A percentile compares a stretch with the other conserved stretches of the same genome.
Conservation (phyloP, 2,329 filamentous ascomycete genomes). For the Colletotrichum melonis region DNA sequence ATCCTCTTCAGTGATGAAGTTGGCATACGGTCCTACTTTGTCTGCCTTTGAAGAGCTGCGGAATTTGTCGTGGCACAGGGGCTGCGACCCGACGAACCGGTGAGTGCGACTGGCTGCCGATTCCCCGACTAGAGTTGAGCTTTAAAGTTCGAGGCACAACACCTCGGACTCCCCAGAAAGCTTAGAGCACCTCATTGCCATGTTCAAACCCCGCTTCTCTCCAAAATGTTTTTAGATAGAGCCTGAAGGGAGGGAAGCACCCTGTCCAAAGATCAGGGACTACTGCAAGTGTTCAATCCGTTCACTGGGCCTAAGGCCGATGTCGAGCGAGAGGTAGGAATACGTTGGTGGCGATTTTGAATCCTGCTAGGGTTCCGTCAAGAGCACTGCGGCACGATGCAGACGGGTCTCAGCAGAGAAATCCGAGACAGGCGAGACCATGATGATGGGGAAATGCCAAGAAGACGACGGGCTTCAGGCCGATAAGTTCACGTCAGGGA, state of each 20-base stretch:
- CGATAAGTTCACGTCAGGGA: too few relatives aligned
- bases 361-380: background rate
- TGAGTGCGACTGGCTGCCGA: background rate
- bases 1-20: background rate
- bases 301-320: background rate
- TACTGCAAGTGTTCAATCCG: background rate
- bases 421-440: too few relatives aligned
- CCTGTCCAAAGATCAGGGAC: background rate
- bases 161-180: background rate
- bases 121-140: background rate
- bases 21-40: background rate
- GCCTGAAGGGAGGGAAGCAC: background rate
- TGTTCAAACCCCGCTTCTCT: background rate
- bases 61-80: background rate
- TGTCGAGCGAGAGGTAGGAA: background rate
- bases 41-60: background rate
- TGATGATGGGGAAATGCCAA: too few relatives aligned
- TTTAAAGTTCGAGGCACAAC: background rate
- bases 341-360: background rate
- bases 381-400: background rate
- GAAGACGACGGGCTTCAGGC: too few relatives aligned
- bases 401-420: too few relatives aligned
- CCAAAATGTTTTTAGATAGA: background rate
- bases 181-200: background rate
- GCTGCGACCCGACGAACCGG: background rate